These are phyloP conservation scores for Ophiocytium majus DNA, from an alignment of 352 stramenopile genomes.

Conservation along the genomic window DNA sequence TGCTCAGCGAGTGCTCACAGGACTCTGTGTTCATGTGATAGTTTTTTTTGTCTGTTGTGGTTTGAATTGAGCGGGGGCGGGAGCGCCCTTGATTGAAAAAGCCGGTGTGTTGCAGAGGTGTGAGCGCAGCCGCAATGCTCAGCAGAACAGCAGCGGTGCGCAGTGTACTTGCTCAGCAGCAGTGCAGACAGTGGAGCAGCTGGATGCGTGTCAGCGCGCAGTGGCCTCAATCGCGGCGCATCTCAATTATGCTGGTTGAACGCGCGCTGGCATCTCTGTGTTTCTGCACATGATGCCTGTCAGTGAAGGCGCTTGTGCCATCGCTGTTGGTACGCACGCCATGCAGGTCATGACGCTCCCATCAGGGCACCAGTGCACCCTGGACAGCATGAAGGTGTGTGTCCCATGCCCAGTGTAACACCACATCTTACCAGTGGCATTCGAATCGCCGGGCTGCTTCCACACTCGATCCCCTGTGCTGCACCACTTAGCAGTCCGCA, in stretches of 20 bases:
- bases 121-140: background rate
- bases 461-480: background rate
- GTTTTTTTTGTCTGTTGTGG: too few relatives aligned
- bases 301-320: too few relatives aligned
- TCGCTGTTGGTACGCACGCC: too few relatives aligned
- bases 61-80: too few relatives aligned
- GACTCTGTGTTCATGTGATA: background rate
- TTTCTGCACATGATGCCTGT: background rate
- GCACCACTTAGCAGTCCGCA: background rate
- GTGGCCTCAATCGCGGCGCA: background rate
- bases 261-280: background rate
- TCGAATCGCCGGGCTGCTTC: too few relatives aligned
- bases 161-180: background rate
- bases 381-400: background rate
- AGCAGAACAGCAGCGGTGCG: background rate
- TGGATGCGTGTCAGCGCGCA: too few relatives aligned
- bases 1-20: background rate
- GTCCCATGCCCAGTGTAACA: background rate
- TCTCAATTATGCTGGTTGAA: background rate
- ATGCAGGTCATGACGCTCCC: background rate
- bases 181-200: background rate
- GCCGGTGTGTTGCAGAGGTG: background rate
- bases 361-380: background rate
- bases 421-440: background rate
- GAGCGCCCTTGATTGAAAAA: background rate